phyloP scores from a whole-genome alignment of 192 early-diverging fungal species.

The Coemansia pectinata region DNA sequence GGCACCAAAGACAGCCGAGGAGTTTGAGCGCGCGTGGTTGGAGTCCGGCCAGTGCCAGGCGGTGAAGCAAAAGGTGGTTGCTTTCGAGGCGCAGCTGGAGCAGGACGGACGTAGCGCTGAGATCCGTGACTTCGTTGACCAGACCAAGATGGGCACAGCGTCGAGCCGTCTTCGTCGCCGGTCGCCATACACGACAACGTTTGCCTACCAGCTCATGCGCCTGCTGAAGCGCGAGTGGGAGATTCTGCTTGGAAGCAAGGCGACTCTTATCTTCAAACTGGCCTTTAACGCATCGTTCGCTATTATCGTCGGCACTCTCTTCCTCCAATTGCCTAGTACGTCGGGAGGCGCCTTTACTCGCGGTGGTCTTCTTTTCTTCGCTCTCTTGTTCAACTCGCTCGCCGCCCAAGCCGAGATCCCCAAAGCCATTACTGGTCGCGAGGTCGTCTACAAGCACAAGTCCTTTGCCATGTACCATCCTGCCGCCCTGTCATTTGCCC shows the following conservation, averaged over 20 bases:
- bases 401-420: conserved; percentile 71
- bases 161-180: conserved; percentile 55
- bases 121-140: conserved; percentile 56
- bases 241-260: conserved; percentile 59
- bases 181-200: conserved; percentile 68
- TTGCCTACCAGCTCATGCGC: conserved; percentile 61
- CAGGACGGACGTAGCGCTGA: conserved; percentile 34
- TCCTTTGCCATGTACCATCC: conserved; percentile 71
- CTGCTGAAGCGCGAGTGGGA: conserved; percentile 65
- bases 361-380: conserved; percentile 78
- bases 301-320: conserved; percentile 71
- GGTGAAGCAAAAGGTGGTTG: conserved; percentile 43
- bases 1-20: conserved; percentile 60
- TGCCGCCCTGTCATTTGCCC: conserved; percentile 63
- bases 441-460: conserved; percentile 78
- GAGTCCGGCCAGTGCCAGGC: conserved; percentile 44
- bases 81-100: conserved; percentile 50
- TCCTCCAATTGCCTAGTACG: conserved; percentile 60
- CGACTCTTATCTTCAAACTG: conserved; percentile 59
- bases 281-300: conserved; percentile 65
- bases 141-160: conserved; percentile 64
- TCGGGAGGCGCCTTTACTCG: conserved; percentile 73
- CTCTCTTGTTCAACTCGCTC: conserved; percentile 68
- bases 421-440: conserved; percentile 68
- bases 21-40: conserved; percentile 63